Evolutionary conservation across 345 rosid species (phyloP).

Genomic region (Eucalyptus cloeziana): DNA sequence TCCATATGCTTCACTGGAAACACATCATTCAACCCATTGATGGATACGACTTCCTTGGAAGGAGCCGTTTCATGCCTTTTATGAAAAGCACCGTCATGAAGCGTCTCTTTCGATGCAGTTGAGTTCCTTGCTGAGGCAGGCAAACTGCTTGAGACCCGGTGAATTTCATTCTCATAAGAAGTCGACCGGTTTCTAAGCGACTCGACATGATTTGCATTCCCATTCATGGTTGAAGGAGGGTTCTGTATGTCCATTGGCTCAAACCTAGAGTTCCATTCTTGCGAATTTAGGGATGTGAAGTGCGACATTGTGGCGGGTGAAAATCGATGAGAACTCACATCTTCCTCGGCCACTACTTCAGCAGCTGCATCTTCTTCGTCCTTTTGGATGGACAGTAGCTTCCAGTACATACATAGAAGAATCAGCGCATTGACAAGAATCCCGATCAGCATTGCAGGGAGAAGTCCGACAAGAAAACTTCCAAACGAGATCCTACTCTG

Average conservation of each 20-base stretch:
- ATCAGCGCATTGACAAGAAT: slow-evolving; percentile 38
- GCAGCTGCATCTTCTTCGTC: slow-evolving; percentile 31
- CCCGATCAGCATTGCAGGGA: slow-evolving; percentile 74
- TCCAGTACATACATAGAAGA: slow-evolving; percentile 69
- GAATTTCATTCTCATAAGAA: slow-evolving; percentile 29
- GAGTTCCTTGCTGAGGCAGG: slow-evolving; percentile 18
- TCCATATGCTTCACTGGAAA: background rate
- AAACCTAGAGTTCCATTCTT: slow-evolving; percentile 19
- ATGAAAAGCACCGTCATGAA: background rate
- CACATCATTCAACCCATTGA: background rate
- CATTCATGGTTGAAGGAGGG: slow-evolving; percentile 1
- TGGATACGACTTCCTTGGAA: background rate
- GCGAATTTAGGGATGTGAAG: slow-evolving; percentile 17
- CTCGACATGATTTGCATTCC: slow-evolving; percentile 3
- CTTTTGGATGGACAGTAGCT: slow-evolving; percentile 38
- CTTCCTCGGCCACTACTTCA: slow-evolving; percentile 36
- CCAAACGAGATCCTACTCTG: slow-evolving; percentile 59
- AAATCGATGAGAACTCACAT: slow-evolving; percentile 48
- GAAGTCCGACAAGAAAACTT: slow-evolving; percentile 43
- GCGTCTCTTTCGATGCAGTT: slow-evolving; percentile 27
- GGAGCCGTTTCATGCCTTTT: slow-evolving; percentile 6
- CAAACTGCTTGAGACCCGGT: background rate
- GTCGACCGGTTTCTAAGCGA: slow-evolving; percentile 29
- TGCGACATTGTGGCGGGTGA: slow-evolving; percentile 66
- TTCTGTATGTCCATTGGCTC: slow-evolving; percentile 9